Evolutionary conservation across 2,329 filamentous ascomycete species (phyloP).

Genomic region (Sarocladiaceae sp.): DNA sequence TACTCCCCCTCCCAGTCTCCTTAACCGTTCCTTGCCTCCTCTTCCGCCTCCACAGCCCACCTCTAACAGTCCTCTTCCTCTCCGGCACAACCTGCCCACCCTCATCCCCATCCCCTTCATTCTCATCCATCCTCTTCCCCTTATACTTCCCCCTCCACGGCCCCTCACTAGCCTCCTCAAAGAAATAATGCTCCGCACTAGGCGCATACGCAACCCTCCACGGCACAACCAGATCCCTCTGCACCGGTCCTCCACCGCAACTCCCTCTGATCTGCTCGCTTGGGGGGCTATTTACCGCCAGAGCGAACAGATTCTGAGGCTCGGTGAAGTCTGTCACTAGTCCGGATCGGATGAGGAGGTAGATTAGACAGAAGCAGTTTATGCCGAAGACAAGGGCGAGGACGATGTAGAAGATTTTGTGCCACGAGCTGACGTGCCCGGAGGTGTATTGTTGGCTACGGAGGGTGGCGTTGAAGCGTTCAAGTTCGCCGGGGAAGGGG

Average conservation of each 20-base stretch:
- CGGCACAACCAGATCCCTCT: slow-evolving; percentile 32
- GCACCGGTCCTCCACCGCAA: slow-evolving; percentile 32
- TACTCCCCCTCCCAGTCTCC: not conserved
- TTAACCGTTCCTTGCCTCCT: not conserved
- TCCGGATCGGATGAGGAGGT: slow-evolving; percentile 50
- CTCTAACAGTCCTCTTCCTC: not conserved
- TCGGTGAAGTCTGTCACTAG: slow-evolving; percentile 77
- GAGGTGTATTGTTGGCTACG: slow-evolving; percentile 67
- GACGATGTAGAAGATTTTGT: slow-evolving; percentile 63
- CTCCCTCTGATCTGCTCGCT: slow-evolving; percentile 30
- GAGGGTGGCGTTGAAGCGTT: slow-evolving; percentile 61
- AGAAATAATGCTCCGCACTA: slow-evolving; percentile 37
- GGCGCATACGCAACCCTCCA: slow-evolving; percentile 37
- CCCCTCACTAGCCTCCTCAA: slow-evolving; percentile 30
- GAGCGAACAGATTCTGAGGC: slow-evolving; percentile 68
- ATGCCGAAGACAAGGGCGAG: slow-evolving; percentile 62
- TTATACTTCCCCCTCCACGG: slow-evolving; percentile 22
- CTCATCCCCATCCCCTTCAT: not conserved
- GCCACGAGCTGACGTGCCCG: slow-evolving; percentile 55
- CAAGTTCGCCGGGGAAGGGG: slow-evolving; percentile 36
- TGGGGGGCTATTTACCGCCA: slow-evolving; percentile 59
- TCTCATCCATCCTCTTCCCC: not conserved
- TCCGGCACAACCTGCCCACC: not conserved
- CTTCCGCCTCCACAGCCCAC: not conserved
- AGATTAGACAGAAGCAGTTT: slow-evolving; percentile 61